Evolutionary conservation across 805 yeast genomes (phyloP), one percentile per base, ranked within the genome.

Genomic region (Teunomyces barrocoloradensis): DNA sequence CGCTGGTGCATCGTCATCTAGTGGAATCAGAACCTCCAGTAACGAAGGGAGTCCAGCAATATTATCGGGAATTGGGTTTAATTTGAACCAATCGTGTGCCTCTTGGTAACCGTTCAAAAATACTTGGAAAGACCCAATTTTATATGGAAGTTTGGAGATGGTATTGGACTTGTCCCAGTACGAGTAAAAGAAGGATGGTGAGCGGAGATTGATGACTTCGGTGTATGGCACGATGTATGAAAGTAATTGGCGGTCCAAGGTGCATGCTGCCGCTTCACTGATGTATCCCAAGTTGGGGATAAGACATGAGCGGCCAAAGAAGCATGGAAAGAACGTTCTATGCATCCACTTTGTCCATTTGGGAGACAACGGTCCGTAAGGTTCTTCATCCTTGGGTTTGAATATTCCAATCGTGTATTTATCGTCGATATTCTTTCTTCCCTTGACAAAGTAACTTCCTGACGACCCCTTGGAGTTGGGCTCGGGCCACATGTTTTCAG

Each of bases 311-410:
- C 91, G 62, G 4, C 91, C 90, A 64, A 85, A 85, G 59, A 84
- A 85, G 55, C 89, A 85, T 2, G 91, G 91, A 47, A 85, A 85
- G 51, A 85, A 74, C 23, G 84, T 85, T 53, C 90, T 62, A 58
- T 85, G 90, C 3, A 84, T 60, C 90, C 91, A 85, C 63, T 85
- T 85, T 1, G 87, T 79, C 89, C 90, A 83, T 59, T 85, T 85
- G 1, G 91, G 90, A 3, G 87, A 80, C 44, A 85, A 58, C 1
- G 89, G 88, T 0, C 90, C 91, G 58, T 85, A 85, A 0, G 90
- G 91, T 55, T 85, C 90, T 61, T 85, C 91, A 61, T 85, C 89
- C 58, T 84, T 84, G 4, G 91, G 91, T 59, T 85, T 85, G 69
- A 85, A 85, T 2, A 85, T 82, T 0, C 84, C 90, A 12, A 74